Percentiles rank a stretch among this genome's conserved stretches.
These are phyloP conservation scores for Neopestalotiopsis sp. DNA, from an alignment of 2,329 filamentous ascomycete species.

Conservation along the genomic window DNA sequence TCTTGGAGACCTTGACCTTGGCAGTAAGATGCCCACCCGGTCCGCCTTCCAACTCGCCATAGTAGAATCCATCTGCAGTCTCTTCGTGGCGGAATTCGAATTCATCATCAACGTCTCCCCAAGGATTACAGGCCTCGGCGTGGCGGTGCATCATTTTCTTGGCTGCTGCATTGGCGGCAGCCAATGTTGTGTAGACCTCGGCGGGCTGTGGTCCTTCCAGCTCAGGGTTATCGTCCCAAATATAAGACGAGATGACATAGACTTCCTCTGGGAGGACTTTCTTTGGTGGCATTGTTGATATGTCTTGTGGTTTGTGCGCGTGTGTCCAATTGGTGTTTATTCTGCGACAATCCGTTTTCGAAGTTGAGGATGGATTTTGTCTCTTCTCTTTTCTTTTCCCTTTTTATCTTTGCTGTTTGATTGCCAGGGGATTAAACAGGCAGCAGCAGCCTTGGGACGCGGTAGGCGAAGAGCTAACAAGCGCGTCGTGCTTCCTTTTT, in stretches of 20 bases:
- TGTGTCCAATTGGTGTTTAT: not conserved
- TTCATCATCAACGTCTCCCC: slow-evolving; percentile 6
- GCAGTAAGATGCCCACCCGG: not conserved
- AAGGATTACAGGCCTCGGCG: slow-evolving; percentile 15
- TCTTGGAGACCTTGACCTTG: slow-evolving; percentile 3
- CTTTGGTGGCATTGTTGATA: slow-evolving; percentile 7
- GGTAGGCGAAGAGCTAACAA: not conserved
- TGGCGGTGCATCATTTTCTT: slow-evolving; percentile 17
- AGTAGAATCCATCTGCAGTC: not conserved
- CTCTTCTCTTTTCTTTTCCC: not conserved
- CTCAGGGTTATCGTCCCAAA: slow-evolving; percentile 16
- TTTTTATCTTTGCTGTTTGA: not conserved
- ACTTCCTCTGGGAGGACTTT: slow-evolving; percentile 16
- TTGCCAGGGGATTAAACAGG: not conserved
- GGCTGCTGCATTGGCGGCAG: slow-evolving; percentile 21
- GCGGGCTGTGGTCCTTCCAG: slow-evolving; percentile 17
- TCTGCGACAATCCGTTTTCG: not conserved
- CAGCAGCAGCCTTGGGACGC: not conserved
- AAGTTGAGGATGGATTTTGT: not conserved
- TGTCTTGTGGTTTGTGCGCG: not conserved
- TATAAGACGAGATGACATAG: slow-evolving; percentile 20
- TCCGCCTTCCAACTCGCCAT: slow-evolving; percentile 5
- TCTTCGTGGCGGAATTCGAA: slow-evolving; percentile 4
- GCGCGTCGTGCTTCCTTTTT: not conserved
- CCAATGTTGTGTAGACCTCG: slow-evolving; percentile 16